Conservation (phyloP, 139 green algal species). For the Tetradesmus obliquus region DNA sequence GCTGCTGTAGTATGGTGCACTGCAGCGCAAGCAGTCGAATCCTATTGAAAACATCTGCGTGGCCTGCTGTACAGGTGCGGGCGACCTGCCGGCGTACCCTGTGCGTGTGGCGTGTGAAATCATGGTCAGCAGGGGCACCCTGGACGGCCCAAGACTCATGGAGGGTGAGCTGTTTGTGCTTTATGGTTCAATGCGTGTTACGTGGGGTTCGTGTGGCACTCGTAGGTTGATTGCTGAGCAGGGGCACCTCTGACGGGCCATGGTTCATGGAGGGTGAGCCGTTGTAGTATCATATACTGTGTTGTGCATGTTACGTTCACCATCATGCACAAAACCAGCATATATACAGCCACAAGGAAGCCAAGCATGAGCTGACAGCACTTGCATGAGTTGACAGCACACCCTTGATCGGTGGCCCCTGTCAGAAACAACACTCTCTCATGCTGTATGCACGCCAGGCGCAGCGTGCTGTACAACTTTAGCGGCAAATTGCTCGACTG, state of each 20-base stretch:
- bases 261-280: conserved; percentile 7
- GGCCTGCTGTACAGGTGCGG: conserved; percentile 23
- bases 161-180: neutral
- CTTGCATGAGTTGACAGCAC: too few relatives aligned
- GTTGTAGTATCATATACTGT: too few relatives aligned
- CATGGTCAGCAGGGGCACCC: neutral
- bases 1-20: too few relatives aligned
- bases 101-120: conserved; percentile 69
- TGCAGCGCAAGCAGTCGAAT: too few relatives aligned
- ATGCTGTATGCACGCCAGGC: conserved; percentile 47
- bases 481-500: too few relatives aligned
- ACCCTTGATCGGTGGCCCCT: too few relatives aligned
- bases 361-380: too few relatives aligned
- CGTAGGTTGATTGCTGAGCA: neutral
- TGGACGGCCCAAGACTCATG: conserved; percentile 10
- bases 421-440: too few relatives aligned
- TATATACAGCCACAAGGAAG: too few relatives aligned
- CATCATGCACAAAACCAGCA: too few relatives aligned
- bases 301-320: too few relatives aligned
- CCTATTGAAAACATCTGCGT: too few relatives aligned
- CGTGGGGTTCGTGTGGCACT: neutral
- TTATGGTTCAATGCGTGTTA: neutral
- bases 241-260: neutral
- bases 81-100: conserved; percentile 71
- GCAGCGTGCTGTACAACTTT: neutral